Evolutionary conservation across 495 filamentous ascomycete species (phyloP).

Genomic region (Neurospora sp.): DNA sequence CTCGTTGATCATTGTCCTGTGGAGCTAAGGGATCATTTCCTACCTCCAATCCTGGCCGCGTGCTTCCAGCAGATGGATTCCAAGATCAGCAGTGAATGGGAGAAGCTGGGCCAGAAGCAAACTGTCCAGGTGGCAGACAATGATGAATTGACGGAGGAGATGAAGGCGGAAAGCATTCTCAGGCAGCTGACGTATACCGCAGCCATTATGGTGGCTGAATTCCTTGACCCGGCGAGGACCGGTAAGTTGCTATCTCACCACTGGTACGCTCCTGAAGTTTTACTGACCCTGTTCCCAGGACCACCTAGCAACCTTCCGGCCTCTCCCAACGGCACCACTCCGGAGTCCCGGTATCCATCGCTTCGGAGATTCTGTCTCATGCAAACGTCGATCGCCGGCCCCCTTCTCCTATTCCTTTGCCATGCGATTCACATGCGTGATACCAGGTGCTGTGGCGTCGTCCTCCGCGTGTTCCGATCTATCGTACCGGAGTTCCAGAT

Average conservation of each 20-base stretch:
- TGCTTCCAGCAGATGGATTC: constrained; percentile 78
- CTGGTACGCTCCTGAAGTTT: neutral
- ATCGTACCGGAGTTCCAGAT: constrained; percentile 65
- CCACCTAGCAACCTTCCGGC: neutral
- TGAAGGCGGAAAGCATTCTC: constrained; percentile 95
- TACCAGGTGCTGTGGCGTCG: constrained; percentile 74
- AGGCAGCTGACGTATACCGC: constrained; percentile 88
- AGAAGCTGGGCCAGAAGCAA: constrained; percentile 50
- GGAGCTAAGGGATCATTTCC: constrained; percentile 62
- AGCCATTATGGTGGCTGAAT: constrained; percentile 77
- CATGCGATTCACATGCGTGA: constrained; percentile 88
- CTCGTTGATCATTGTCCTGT: constrained; percentile 87
- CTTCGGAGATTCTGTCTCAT: constrained; percentile 74
- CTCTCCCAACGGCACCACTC: constrained; percentile 4
- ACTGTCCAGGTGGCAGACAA: constrained; percentile 40
- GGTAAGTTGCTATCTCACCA: constrained; percentile 29
- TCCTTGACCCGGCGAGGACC: constrained; percentile 63
- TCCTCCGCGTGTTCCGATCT: constrained; percentile 72
- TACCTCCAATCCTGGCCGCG: constrained; percentile 73
- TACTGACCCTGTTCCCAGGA: neutral
- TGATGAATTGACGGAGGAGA: constrained; percentile 77
- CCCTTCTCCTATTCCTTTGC: constrained; percentile 80
- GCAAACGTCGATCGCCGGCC: constrained; percentile 68
- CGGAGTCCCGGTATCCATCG: constrained; percentile 30
- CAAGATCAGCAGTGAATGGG: constrained; percentile 84